Base-by-base conservation (phyloP, 2,329 filamentous ascomycete genomes). In the Fusarium keratoplasticum region DNA sequence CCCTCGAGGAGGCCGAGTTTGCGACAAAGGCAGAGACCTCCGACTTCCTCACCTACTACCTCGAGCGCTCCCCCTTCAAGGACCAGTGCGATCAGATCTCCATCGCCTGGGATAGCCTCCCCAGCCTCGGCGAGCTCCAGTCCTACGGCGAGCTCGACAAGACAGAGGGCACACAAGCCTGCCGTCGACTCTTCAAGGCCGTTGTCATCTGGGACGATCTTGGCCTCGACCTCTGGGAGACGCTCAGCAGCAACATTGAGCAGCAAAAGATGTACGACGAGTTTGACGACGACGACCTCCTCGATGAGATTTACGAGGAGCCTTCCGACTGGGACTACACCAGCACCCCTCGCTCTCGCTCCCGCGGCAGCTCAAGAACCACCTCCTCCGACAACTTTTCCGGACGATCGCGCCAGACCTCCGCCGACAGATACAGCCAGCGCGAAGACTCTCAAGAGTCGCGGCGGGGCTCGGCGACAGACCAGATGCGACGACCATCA, bases 161-260 rank as follows among this genome's bases (percentile, higher is more conserved):
- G 65, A 78, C 77, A 42, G 79, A 82, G 44, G 82, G 82, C 65
- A 83, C 82, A 5, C 78, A 78, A 40, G 81, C 80, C 42, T 83
- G 82, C 69, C 78, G 82, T 36, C 78, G 79, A 16, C 75, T 83
- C 6, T 83, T 83, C 79, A 83, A 82, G 70, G 82, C 82, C 29
- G 79, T 80, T 13, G 82, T 83, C 42, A 80, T 83, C 38, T 83
- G 82, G 82, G 82, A 83, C 64, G 79, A 83, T 42, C 76, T 83
- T 33, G 82, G 82, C 38, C 80, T 78, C 61, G 77, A 79, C 36
- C 77, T 83, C 38, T 83, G 82, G 82, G 73, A 79, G 72, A 77
- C 67, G 6, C 77, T 78, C 29, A 77, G 69, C 69, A 70, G 50
- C 61, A 71, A 68, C n/a, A 52, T 71, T 35, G 60, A 67, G 47